A percentile compares a stretch with the other conserved stretches of the same genome.
phyloP scores from a whole-genome alignment of 2,329 filamentous ascomycete genomes.

The Fusarium beomiforme region DNA sequence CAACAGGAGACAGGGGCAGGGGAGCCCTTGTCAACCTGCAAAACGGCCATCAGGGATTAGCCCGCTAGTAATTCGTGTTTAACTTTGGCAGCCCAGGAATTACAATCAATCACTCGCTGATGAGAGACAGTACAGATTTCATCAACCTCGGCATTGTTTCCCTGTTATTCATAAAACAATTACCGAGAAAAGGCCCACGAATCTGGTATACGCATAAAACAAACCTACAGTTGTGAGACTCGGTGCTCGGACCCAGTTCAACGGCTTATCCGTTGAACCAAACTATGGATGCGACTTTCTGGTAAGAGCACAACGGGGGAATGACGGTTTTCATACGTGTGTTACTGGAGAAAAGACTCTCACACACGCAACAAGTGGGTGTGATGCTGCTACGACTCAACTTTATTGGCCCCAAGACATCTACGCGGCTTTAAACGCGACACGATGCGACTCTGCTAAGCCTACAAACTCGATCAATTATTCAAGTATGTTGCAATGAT shows the following conservation, averaged over 20 bases:
- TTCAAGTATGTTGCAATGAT: not conserved
- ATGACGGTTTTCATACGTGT: slow-evolving; percentile 37
- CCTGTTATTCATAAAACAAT: not conserved
- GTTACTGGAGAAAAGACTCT: slow-evolving; percentile 8
- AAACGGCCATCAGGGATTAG: slow-evolving; percentile 36
- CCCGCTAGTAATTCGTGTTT: slow-evolving; percentile 10
- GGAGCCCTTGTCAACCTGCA: slow-evolving; percentile 16
- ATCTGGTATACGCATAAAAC: slow-evolving; percentile 12
- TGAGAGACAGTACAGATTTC: not conserved
- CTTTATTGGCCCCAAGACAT: slow-evolving; percentile 12
- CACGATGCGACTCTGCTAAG: slow-evolving; percentile 18
- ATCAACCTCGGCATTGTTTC: not conserved
- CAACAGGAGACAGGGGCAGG: slow-evolving; percentile 14
- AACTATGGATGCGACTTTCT: slow-evolving; percentile 1
- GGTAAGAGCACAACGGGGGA: slow-evolving; percentile 12
- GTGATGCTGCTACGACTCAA: not conserved
- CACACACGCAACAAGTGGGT: slow-evolving; percentile 18
- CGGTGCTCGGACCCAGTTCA: slow-evolving; percentile 18
- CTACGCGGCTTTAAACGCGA: slow-evolving; percentile 6
- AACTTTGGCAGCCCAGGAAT: slow-evolving; percentile 24
- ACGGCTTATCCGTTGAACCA: slow-evolving; percentile 15
- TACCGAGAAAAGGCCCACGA: slow-evolving; percentile 17
- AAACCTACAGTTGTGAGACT: slow-evolving; percentile 15
- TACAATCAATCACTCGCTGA: not conserved
- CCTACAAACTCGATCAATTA: slow-evolving; percentile 15